Conservation (phyloP, 169 alveolate species). For the Plasmodium yoelii region DNA sequence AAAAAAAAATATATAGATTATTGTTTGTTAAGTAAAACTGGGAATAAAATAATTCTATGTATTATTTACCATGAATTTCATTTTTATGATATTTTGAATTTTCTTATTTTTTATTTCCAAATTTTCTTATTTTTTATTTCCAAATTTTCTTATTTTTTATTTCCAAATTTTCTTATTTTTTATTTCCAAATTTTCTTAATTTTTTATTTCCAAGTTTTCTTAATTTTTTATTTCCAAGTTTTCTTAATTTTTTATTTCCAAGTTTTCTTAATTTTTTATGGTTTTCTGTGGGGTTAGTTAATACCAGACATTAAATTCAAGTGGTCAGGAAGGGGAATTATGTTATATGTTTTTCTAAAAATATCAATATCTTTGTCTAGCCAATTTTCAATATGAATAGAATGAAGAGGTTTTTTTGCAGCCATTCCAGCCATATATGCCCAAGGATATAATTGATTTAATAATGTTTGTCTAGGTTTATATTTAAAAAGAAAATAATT, state of each 20-base stretch:
- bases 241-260: background rate
- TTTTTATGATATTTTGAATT: too few relatives aligned
- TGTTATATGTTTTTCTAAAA: conserved; percentile 60
- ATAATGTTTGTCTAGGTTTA: conserved; percentile 59
- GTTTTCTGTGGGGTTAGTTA: conserved; percentile 11
- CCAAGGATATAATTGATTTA: conserved; percentile 68
- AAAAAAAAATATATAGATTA: too few relatives aligned
- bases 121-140: background rate
- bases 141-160: too few relatives aligned
- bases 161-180: background rate
- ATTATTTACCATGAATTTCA: too few relatives aligned
- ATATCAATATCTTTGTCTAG: conserved; percentile 69
- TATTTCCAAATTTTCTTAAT: background rate
- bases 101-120: background rate
- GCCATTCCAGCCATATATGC: conserved; percentile 60
- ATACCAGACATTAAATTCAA: conserved; percentile 71
- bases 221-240: too few relatives aligned
- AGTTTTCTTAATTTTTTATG: too few relatives aligned
- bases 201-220: too few relatives aligned
- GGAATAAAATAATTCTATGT: too few relatives aligned
- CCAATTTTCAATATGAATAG: conserved; percentile 75
- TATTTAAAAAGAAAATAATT: conserved; percentile 69
- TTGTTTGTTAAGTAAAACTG: too few relatives aligned
- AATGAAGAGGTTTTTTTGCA: conserved; percentile 69
- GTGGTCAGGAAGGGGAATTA: conserved; percentile 58